Conservation (phyloP, 192 early-diverging fungal species). For the Entomortierella parvispora region DNA sequence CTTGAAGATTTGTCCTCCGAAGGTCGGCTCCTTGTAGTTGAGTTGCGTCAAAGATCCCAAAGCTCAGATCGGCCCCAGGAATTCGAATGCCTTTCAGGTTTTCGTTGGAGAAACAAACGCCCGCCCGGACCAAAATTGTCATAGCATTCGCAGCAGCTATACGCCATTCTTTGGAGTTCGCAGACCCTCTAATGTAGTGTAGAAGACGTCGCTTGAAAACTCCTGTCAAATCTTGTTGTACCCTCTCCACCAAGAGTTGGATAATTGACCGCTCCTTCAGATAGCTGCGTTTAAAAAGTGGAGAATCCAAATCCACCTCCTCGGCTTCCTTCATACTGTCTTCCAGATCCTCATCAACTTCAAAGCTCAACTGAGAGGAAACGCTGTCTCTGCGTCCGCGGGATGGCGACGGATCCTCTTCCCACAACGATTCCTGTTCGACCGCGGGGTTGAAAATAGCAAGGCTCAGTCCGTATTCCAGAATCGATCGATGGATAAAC, state of each 20-base stretch:
- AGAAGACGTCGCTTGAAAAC: constrained; percentile 6
- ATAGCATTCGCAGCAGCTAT: constrained; percentile 26
- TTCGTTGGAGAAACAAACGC: neutral
- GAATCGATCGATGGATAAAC: constrained; percentile 11
- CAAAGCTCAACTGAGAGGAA: neutral
- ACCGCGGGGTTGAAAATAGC: no score
- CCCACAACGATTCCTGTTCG: neutral
- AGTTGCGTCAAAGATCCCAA: constrained; percentile 2
- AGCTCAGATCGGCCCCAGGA: constrained; percentile 5
- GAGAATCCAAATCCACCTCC: neutral
- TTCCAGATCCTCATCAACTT: neutral
- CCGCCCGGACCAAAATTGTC: constrained; percentile 18
- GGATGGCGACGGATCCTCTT: no score
- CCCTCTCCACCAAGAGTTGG: constrained; percentile 11
- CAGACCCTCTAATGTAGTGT: neutral
- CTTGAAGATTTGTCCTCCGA: neutral
- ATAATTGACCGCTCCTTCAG: constrained; percentile 9
- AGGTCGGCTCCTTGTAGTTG: constrained; percentile 4
- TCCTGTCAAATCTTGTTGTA: neutral
- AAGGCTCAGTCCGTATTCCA: no score
- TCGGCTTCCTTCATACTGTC: neutral
- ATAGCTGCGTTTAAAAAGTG: neutral
- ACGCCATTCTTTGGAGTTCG: constrained; percentile 4
- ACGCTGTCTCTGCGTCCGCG: neutral
- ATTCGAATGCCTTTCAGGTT: neutral